phyloP scores from a whole-genome alignment of 345 rosid genomes.

The Leavenworthia alabamica region DNA sequence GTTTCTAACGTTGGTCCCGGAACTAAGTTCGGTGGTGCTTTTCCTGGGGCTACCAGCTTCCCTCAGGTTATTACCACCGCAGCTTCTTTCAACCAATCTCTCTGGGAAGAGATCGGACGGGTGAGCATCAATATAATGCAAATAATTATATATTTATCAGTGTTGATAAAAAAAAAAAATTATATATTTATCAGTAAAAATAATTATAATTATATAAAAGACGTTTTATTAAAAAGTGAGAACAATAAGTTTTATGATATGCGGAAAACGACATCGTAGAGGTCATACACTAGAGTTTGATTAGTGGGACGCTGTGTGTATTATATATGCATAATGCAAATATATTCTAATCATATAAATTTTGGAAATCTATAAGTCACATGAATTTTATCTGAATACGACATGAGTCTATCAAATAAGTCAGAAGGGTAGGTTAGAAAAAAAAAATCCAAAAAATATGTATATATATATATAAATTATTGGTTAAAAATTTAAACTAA shows the following conservation, averaged over 20 bases:
- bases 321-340: background rate
- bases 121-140: constrained; percentile 30
- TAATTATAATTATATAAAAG: no score
- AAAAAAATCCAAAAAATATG: background rate
- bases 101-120: constrained; percentile 90
- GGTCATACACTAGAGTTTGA: background rate
- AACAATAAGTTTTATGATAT: background rate
- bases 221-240: background rate
- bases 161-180: no score
- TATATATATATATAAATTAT: background rate
- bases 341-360: background rate
- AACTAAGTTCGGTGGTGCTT: constrained; percentile 55
- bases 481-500: no score
- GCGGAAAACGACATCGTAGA: constrained; percentile 1
- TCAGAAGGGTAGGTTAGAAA: constrained; percentile 3
- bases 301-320: constrained; percentile 1
- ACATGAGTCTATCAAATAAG: constrained; percentile 11
- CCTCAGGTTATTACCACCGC: constrained; percentile 94
- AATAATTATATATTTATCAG: no score
- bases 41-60: constrained; percentile 84
- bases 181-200: no score
- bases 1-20: constrained; percentile 78
- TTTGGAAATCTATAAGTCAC: background rate
- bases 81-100: constrained; percentile 75
- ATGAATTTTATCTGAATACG: background rate